Conservation (phyloP, 2,329 filamentous ascomycete genomes). For the Cercospora nicotianae region DNA sequence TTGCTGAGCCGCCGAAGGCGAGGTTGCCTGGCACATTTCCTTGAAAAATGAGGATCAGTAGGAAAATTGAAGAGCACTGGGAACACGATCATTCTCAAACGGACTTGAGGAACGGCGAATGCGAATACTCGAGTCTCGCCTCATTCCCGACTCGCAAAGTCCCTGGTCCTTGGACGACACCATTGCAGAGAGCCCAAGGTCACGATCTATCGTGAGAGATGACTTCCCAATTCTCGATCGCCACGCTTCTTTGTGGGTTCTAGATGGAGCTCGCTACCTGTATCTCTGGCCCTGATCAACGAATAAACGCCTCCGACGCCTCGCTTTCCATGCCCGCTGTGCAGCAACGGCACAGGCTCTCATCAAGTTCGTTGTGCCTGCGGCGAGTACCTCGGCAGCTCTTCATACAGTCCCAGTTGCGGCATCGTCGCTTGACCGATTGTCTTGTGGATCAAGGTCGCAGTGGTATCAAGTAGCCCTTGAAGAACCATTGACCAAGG, state of each 20-base stretch:
- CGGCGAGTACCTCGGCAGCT: slow-evolving; percentile 16
- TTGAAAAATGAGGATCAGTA: too few species aligned
- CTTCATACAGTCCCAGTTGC: slow-evolving; percentile 13
- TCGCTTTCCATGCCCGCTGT: neutral
- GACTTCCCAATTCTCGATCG: too few species aligned
- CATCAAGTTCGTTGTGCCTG: slow-evolving; percentile 2
- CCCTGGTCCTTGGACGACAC: too few species aligned
- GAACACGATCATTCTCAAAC: too few species aligned
- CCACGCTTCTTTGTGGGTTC: neutral
- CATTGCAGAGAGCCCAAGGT: too few species aligned
- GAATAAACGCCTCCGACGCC: neutral
- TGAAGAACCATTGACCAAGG: slow-evolving; percentile 22
- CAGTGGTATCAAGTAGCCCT: slow-evolving; percentile 20
- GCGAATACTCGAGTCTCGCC: too few species aligned
- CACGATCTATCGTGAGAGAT: too few species aligned
- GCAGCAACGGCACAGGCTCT: neutral
- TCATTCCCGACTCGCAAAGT: too few species aligned
- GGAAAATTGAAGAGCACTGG: too few species aligned
- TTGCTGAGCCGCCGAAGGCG: slow-evolving; percentile 44
- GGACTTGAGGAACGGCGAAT: too few species aligned
- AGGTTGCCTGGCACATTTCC: slow-evolving; percentile 37
- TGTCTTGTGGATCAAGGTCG: slow-evolving; percentile 18
- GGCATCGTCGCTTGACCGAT: slow-evolving; percentile 18
- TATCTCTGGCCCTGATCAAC: neutral
- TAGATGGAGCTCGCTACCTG: neutral